Conservation (phyloP, 371 early-diverging fungal species). For the Mortierella sp. region DNA sequence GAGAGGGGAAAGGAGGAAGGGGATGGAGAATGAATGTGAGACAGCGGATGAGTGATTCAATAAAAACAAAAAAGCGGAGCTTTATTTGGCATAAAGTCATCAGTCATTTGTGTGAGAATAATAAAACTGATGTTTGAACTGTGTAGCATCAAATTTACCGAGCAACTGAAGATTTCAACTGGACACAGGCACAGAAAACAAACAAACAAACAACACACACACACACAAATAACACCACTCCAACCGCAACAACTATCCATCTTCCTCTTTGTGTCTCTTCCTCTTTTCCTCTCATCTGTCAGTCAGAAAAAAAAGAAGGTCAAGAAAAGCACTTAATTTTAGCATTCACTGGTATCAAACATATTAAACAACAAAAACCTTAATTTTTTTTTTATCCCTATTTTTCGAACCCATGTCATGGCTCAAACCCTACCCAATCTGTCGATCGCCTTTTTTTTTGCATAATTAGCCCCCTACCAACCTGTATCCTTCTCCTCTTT, state of each 20-base stretch:
- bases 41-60: not conserved
- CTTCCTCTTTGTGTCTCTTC: too few relatives aligned
- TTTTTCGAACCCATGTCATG: too few relatives aligned
- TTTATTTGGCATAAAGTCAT: not conserved
- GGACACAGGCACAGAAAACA: not conserved
- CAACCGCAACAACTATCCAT: too few relatives aligned
- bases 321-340: not conserved
- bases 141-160: not conserved
- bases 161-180: not conserved
- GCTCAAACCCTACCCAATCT: too few relatives aligned
- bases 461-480: too few relatives aligned
- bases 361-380: not conserved
- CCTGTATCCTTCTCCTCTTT: too few relatives aligned
- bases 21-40: conserved; percentile 1
- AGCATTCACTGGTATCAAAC: not conserved
- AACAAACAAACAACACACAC: not conserved
- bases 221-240: too few relatives aligned
- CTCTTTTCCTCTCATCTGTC: not conserved
- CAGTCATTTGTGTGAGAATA: too few relatives aligned
- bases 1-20: not conserved
- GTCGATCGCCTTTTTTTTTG: too few relatives aligned
- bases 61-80: conserved; percentile 3
- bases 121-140: too few relatives aligned
- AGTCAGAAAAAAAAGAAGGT: not conserved
- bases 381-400: not conserved